Base-by-base conservation (phyloP, 345 rosid genomes). In the Eucalyptus leucophloia region DNA sequence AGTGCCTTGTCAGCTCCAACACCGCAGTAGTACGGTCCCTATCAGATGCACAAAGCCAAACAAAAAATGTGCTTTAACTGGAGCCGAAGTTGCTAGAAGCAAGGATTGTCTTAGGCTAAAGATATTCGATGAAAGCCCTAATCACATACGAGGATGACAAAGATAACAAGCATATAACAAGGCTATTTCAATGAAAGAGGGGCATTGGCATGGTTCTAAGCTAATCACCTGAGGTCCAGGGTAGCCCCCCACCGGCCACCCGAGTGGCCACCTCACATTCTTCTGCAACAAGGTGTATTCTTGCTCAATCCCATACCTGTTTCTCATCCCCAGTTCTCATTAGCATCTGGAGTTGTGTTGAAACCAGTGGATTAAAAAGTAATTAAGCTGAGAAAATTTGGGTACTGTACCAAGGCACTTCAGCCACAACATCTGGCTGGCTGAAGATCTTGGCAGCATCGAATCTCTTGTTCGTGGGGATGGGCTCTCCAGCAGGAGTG, bases 1-100 rank as follows among this genome's bases (percentile, higher is more conserved):
- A 90, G 89, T 32, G 93, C 91, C 88, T 93, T 93, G 88, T 93
- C 94, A 8, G 94, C 94, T 21, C 94, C 94, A 7, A 44, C 89
- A 18, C 91, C 93, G 51, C 94, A 93, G 87, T 93, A 93, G 89
- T 93, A 93, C 6, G 94, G 93, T 51, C 94, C 94, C 94, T 92
- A 86, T 69, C 47, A 21, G 24, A 72, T 56, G 28, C 67, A 81
- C 49, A 53, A 26, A 32, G 26, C 90, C 47, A 37, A 30, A 49
- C 53, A 14, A 54, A 23, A 54, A 56, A 40, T 81, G 42, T 18
- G 23, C 34, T 42, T 42, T 7, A 83, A 54, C 62, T 24, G 13
- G 30, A n/a, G 23, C 12, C 58, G 23, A 19, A 65, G 13, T 45
- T 37, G 28, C 26, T 7, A n/a, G 85, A 77, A 77, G 30, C 54